Conservation (phyloP, 805 yeast species). For the Yueomyces sp. region DNA sequence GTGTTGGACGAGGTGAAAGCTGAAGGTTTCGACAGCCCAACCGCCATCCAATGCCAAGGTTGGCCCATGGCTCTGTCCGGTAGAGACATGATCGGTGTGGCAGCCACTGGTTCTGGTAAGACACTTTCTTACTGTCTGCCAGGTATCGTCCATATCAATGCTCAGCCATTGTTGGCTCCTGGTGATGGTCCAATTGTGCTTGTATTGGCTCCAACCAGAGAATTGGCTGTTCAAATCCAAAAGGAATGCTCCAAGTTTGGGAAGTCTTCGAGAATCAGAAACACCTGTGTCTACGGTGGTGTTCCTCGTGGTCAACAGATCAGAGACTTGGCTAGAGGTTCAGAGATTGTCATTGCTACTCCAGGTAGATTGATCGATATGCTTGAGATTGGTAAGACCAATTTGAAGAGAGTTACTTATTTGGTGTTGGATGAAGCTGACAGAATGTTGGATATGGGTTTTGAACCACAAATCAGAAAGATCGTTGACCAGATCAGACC, state of each 20-base stretch:
- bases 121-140: conserved; percentile 95
- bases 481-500: conserved; percentile 98
- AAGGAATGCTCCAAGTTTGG: conserved; percentile 93
- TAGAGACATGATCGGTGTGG: conserved; percentile 98
- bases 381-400: conserved; percentile 91
- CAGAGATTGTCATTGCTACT: conserved; percentile 92
- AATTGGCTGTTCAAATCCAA: conserved; percentile 95
- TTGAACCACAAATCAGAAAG: conserved; percentile 98
- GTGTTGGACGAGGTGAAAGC: conserved; percentile 79
- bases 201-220: conserved; percentile 97
- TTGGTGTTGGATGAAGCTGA: conserved; percentile 98
- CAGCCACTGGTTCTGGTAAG: conserved; percentile 98
- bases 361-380: conserved; percentile 98
- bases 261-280: conserved; percentile 80
- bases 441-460: conserved; percentile 99
- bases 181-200: conserved; percentile 98
- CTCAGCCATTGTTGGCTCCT: conserved; percentile 82
- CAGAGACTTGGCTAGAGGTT: conserved; percentile 90
- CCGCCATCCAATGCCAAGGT: conserved; percentile 98
- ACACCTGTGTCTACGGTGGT: conserved; percentile 98
- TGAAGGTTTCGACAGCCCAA: conserved; percentile 88
- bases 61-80: conserved; percentile 99
- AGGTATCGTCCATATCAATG: conserved; percentile 93
- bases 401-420: conserved; percentile 90
- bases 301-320: conserved; percentile 97